These are phyloP conservation scores for Candida piceae DNA, from an alignment of 805 yeast genomes.

Conservation along the genomic window DNA sequence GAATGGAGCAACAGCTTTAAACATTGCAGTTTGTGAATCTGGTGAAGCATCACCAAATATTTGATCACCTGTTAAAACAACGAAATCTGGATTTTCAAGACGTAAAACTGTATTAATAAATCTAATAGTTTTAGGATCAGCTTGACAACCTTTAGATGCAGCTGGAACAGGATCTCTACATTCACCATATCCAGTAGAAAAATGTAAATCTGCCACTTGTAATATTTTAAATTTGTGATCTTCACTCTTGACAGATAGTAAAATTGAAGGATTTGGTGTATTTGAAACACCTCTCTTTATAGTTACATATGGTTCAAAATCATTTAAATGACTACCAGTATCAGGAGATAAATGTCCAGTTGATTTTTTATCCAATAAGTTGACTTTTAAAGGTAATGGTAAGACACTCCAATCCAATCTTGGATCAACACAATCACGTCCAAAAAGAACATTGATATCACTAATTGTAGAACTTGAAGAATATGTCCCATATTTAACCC, in stretches of 20 bases:
- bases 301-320: constrained; percentile 29
- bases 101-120: constrained; percentile 65
- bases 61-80: constrained; percentile 89
- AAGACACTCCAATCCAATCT: constrained; percentile 60
- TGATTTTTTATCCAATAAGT: constrained; percentile 5
- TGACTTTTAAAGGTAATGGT: constrained; percentile 13
- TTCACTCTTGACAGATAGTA: constrained; percentile 6
- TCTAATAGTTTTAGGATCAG: constrained; percentile 65
- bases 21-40: constrained; percentile 77
- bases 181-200: constrained; percentile 74
- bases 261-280: constrained; percentile 4
- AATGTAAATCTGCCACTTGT: constrained; percentile 90
- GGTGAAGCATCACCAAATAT: constrained; percentile 75
- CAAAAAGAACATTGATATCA: constrained; percentile 67
- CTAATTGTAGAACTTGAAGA: constrained; percentile 36
- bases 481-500: constrained; percentile 51
- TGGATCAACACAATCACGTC: constrained; percentile 70
- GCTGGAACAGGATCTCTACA: constrained; percentile 72
- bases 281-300: constrained; percentile 24
- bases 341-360: constrained; percentile 4
- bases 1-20: constrained; percentile 71
- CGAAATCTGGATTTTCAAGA: constrained; percentile 76
- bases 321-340: constrained; percentile 3
- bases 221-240: constrained; percentile 65
- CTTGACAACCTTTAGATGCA: constrained; percentile 50